Base-by-base conservation (phyloP, 176 grass and related monocot genomes). In the Cocos nucifera region DNA sequence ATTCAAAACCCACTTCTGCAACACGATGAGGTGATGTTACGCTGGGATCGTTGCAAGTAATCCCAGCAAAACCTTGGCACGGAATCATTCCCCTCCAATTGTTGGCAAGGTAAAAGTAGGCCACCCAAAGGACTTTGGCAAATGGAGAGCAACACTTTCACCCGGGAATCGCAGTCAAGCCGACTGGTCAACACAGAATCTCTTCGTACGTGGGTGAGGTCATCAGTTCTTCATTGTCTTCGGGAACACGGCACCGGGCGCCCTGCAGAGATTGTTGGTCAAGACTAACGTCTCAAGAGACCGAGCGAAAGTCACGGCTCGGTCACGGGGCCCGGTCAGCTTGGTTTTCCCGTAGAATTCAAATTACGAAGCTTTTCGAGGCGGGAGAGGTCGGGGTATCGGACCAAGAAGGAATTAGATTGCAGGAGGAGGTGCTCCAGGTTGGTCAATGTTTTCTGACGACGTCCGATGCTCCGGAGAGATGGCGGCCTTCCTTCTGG, bases 191-290 rank as follows among this genome's bases (percentile, higher is more conserved):
- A 50, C 48, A 56, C 63, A 75, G 51, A 75, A 75, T 5, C 73
- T 55, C 53, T 59, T 54, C 22, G 63, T 52, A 44, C 0, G 3
- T 0, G 22, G 51, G 22, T 80, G 3, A 63, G 21, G 4, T 69
- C 67, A 19, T 72, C 61, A n/a, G 1, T 51, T 65, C 32, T 68
- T 21, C 4, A 69, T 57, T 0, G 62, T 73, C 8, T 3, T 26
- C 2, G 67, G 50, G 19, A 88, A 83, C 22, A 58, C 26, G 67
- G 79, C 17, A 79, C 17, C 1, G 53, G 29, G n/a, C n/a, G 3
- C 79, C 79, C 28, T 79, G 79, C 21, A 79, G 77, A 79, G 39
- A 30, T 88, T 73, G 16, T 73, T 60, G 27, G 60, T 71, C 1
- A 82, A 61, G n/a, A 5, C 22, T 30, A 4, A 78, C 32, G 6